phyloP scores from a whole-genome alignment of 306 rosid species.

The Vigna unguiculata region DNA sequence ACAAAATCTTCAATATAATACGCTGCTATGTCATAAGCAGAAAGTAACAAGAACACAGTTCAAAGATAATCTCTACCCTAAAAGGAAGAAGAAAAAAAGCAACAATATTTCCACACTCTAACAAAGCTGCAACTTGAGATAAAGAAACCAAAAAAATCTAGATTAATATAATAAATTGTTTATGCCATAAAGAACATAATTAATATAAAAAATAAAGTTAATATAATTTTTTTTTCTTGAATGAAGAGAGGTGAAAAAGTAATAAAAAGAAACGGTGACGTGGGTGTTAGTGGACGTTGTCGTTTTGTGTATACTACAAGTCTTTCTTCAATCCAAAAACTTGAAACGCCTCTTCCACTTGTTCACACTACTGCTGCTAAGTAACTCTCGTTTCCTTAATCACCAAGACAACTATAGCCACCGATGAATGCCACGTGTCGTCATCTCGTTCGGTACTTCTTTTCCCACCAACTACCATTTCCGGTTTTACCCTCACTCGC shows the following conservation, averaged over 20 bases:
- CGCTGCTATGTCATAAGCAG: neutral
- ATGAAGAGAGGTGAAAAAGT: neutral
- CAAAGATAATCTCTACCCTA: neutral
- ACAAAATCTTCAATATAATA: constrained; percentile 1
- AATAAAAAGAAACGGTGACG: neutral
- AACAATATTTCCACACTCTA: neutral
- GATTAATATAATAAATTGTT: no score
- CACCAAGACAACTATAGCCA: neutral
- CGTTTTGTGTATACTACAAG: constrained; percentile 7
- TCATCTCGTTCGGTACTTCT: neutral
- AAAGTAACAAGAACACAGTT: neutral
- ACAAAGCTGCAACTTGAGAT: neutral
- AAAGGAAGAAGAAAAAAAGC: neutral
- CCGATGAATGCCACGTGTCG: constrained; percentile 29
- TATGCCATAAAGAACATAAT: neutral
- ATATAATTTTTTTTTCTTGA: neutral
- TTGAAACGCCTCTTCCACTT: neutral
- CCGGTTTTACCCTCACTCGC: constrained; percentile 33
- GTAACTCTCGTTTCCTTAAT: constrained; percentile 20
- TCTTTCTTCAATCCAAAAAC: neutral
- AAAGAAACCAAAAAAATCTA: no score
- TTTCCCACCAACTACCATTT: neutral
- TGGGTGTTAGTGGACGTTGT: constrained; percentile 6
- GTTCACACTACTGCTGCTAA: neutral
- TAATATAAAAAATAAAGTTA: neutral